Percentiles rank a stretch among this genome's conserved stretches.
phyloP scores from a whole-genome alignment of 176 grass and related monocot species.

The Zea luxurians region DNA sequence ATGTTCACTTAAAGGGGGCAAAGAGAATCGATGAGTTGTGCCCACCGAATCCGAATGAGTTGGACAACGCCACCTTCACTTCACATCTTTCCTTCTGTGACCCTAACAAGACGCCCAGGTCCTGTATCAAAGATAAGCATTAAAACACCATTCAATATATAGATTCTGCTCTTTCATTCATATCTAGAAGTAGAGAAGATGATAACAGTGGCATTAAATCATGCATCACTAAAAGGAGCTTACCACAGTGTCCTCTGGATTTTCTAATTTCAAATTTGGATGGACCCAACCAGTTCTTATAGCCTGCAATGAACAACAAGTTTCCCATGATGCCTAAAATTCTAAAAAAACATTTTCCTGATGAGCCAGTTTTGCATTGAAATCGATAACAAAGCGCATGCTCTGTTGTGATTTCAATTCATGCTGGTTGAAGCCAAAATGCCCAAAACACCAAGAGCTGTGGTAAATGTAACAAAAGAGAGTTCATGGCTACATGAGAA shows the following conservation, averaged over 20 bases:
- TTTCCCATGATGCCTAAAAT: neutral
- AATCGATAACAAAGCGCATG: neutral
- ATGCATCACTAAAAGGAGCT: conserved; percentile 21
- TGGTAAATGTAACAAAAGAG: conserved; percentile 8
- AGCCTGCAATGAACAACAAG: conserved; percentile 64
- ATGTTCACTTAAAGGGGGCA: conserved; percentile 62
- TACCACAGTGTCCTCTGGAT: conserved; percentile 89
- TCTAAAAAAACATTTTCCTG: too few species aligned
- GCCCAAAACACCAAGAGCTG: neutral
- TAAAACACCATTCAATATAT: neutral
- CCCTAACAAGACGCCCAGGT: conserved; percentile 63
- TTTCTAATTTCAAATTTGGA: conserved; percentile 98
- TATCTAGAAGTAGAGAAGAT: conserved; percentile 5
- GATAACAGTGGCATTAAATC: neutral
- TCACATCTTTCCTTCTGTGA: conserved; percentile 82
- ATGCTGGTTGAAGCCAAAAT: neutral
- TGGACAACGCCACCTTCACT: conserved; percentile 87
- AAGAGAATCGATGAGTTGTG: conserved; percentile 98
- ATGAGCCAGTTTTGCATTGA: neutral
- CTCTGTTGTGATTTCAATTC: neutral
- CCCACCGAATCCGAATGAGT: conserved; percentile 97
- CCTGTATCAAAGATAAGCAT: conserved; percentile 51
- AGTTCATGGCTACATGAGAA: neutral
- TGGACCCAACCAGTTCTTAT: conserved; percentile 97
- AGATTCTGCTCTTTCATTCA: neutral